Percentiles rank a stretch among this genome's conserved stretches.
Conservation (phyloP, 768 basidiomycete species). For the Mycena floridula region DNA sequence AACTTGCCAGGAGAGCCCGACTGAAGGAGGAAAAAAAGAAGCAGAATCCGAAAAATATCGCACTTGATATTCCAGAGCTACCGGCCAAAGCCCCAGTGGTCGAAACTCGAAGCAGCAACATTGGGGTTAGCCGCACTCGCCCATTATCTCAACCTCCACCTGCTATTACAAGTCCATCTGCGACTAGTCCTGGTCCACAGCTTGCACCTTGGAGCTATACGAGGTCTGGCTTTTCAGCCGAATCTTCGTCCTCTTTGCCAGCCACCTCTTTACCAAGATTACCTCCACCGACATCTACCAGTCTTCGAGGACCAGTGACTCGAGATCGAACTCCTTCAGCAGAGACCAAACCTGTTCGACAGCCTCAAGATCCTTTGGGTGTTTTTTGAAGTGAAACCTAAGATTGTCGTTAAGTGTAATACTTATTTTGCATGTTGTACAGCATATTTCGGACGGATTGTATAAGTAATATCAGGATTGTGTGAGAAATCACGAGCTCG, state of each 20-base stretch:
- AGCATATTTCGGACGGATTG: no score
- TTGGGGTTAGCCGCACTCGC: constrained; percentile 6
- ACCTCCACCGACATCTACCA: constrained; percentile 44
- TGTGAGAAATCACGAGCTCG: no score
- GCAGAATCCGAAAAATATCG: constrained; percentile 11
- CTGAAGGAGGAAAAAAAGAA: constrained; percentile 13
- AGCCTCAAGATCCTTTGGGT: constrained; percentile 11
- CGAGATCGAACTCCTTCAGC: not conserved
- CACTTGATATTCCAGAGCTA: constrained; percentile 26
- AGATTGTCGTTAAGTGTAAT: no score
- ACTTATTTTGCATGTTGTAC: no score
- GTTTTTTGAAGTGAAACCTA: no score
- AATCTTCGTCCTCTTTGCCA: constrained; percentile 24
- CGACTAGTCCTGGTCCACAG: constrained; percentile 8
- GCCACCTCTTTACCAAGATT: constrained; percentile 42
- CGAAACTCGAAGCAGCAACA: constrained; percentile 25
- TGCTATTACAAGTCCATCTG: constrained; percentile 6
- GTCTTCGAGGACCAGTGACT: not conserved
- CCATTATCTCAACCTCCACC: constrained; percentile 11
- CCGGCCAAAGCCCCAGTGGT: constrained; percentile 29
- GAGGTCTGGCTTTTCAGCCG: constrained; percentile 38
- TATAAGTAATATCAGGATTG: no score
- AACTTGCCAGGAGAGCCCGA: constrained; percentile 29
- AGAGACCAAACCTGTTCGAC: constrained; percentile 14
- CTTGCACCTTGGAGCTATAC: constrained; percentile 55